Conservation (phyloP, 2,329 filamentous ascomycete genomes). For the Zalaria sp. region DNA sequence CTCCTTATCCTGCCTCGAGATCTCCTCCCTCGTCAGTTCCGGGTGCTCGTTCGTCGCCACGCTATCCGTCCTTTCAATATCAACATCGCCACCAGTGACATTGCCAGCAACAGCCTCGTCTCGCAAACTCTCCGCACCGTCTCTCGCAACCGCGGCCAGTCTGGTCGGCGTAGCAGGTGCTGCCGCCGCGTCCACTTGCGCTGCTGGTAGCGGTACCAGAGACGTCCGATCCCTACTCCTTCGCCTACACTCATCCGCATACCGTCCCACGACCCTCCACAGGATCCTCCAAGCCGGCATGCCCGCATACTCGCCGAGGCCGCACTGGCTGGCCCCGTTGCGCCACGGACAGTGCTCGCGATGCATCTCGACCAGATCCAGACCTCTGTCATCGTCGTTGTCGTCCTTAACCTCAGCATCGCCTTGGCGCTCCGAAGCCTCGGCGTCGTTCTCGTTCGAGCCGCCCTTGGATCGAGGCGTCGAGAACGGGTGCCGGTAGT, state of each 20-base stretch:
- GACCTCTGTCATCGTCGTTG: constrained; percentile 8
- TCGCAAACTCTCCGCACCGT: background rate
- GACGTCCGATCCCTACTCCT: constrained; percentile 7
- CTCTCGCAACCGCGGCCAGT: background rate
- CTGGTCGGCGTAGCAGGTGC: background rate
- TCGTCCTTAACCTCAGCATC: constrained; percentile 27
- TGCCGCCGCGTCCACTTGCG: background rate
- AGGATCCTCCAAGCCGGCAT: constrained; percentile 19
- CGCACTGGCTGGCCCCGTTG: constrained; percentile 17
- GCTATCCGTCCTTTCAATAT: background rate
- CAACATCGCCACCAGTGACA: constrained; percentile 5
- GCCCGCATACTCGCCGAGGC: constrained; percentile 16
- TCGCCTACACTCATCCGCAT: constrained; percentile 16
- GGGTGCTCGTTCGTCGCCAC: background rate
- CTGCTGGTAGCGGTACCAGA: no score
- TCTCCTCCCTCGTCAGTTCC: constrained; percentile 12
- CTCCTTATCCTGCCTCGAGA: constrained; percentile 18
- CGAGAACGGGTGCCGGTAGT: constrained; percentile 23
- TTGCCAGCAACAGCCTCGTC: constrained; percentile 1
- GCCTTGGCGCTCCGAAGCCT: no score
- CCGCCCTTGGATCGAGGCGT: constrained; percentile 29
- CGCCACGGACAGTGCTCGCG: constrained; percentile 25
- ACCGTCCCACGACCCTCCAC: constrained; percentile 15
- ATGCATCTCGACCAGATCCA: constrained; percentile 19
- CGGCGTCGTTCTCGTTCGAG: background rate